Percentiles rank a stretch among this genome's conserved stretches.
These are phyloP conservation scores for Heterococcus sp. DNA, from an alignment of 108 stramenopile genomes.

Conservation along the genomic window DNA sequence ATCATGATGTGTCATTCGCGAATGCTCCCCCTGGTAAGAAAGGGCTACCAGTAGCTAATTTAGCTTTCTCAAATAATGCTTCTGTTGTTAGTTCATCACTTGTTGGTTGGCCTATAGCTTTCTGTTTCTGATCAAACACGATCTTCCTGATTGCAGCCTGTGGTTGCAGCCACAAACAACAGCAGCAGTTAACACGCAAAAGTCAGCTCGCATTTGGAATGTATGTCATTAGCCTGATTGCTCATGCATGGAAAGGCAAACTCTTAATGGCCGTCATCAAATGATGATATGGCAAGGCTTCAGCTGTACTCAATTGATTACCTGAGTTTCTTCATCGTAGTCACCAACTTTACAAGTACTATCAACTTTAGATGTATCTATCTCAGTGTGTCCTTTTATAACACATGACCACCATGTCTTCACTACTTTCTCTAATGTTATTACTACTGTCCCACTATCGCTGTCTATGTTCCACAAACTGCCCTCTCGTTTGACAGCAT, in stretches of 20 bases:
- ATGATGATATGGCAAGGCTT: too few species aligned
- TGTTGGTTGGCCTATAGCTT: constrained; percentile 49
- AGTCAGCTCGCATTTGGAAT: too few species aligned
- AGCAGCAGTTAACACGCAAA: too few species aligned
- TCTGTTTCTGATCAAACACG: constrained; percentile 61
- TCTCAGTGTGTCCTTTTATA: constrained; percentile 56
- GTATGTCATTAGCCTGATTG: too few species aligned
- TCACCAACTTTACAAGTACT: constrained; percentile 48
- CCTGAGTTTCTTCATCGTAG: constrained; percentile 56
- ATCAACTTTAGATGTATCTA: constrained; percentile 60
- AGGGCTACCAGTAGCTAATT: constrained; percentile 45
- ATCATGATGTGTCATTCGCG: background rate
- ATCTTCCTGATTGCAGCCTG: constrained; percentile 59
- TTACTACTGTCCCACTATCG: constrained; percentile 21
- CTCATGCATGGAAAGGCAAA: too few species aligned
- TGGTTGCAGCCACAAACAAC: background rate
- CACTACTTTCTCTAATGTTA: constrained; percentile 54
- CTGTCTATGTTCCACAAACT: constrained; percentile 52
- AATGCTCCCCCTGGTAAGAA: constrained; percentile 40
- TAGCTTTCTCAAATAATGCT: constrained; percentile 43
- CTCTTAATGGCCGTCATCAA: too few species aligned
- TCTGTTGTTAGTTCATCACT: constrained; percentile 47
- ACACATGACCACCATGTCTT: constrained; percentile 59
- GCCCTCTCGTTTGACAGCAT: constrained; percentile 9
- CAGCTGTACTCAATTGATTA: too few species aligned